Conservation (phyloP, 371 early-diverging fungal genomes). For the Lichtheimia ornata region DNA sequence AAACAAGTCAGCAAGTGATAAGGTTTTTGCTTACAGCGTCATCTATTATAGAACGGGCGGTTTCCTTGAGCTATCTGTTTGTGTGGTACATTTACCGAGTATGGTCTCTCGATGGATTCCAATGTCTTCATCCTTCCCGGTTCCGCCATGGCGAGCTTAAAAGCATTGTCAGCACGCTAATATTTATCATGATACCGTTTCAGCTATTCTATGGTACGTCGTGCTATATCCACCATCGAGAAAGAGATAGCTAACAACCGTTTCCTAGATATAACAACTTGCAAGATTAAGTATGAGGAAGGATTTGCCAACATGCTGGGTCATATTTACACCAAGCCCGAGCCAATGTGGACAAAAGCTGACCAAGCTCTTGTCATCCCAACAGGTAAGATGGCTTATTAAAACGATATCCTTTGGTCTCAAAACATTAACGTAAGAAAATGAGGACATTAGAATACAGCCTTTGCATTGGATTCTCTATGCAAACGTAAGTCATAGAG, state of each 20-base stretch:
- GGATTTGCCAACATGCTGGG: conserved; percentile 39
- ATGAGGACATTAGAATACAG: conserved; percentile 19
- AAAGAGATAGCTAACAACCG: neutral
- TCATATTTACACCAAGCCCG: conserved; percentile 40
- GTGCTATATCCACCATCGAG: neutral
- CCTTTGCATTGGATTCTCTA: conserved; percentile 34
- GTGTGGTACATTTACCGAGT: conserved; percentile 43
- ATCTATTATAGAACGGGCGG: conserved; percentile 33
- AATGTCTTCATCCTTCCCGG: conserved; percentile 32
- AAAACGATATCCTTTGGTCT: no score
- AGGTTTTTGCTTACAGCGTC: neutral
- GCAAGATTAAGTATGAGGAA: conserved; percentile 50
- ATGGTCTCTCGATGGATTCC: conserved; percentile 36
- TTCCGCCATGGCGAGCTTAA: conserved; percentile 50
- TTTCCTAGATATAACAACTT: conserved; percentile 33
- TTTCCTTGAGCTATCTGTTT: conserved; percentile 35
- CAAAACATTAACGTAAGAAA: neutral
- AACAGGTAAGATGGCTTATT: conserved; percentile 24
- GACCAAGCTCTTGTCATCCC: conserved; percentile 38
- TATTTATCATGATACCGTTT: conserved; percentile 47
- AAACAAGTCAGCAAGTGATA: neutral
- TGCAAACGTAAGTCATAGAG: conserved; percentile 43
- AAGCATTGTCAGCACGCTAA: conserved; percentile 44
- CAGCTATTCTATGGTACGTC: conserved; percentile 45
- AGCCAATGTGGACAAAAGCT: conserved; percentile 41